Evolutionary conservation across 2,329 filamentous ascomycete species (phyloP).

Genomic region (Colletotrichum lentis): DNA sequence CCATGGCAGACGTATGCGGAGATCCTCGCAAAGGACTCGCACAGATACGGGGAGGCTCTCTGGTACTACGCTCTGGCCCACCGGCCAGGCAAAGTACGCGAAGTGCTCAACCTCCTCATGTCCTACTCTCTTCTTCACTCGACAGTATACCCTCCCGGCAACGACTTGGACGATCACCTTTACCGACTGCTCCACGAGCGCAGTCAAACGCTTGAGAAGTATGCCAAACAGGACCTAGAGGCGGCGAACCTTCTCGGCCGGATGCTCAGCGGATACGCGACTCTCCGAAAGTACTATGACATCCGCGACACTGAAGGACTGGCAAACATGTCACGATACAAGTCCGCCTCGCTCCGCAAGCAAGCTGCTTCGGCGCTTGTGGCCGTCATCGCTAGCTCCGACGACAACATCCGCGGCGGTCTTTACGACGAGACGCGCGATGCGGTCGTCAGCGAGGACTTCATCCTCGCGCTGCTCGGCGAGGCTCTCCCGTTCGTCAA

Average conservation of each 20-base stretch:
- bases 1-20: slow-evolving; percentile 78
- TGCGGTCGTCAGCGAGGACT: slow-evolving; percentile 87
- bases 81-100: slow-evolving; percentile 78
- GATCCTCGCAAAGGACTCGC: slow-evolving; percentile 73
- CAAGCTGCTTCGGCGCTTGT: slow-evolving; percentile 77
- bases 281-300: slow-evolving; percentile 87
- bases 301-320: slow-evolving; percentile 69
- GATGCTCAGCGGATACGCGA: slow-evolving; percentile 91
- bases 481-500: slow-evolving; percentile 83
- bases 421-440: slow-evolving; percentile 83
- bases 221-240: slow-evolving; percentile 78
- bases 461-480: slow-evolving; percentile 81
- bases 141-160: slow-evolving; percentile 75
- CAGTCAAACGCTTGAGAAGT: slow-evolving; percentile 72
- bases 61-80: slow-evolving; percentile 92
- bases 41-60: slow-evolving; percentile 84
- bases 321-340: slow-evolving; percentile 45
- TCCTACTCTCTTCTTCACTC: slow-evolving; percentile 89
- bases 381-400: slow-evolving; percentile 84
- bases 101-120: slow-evolving; percentile 85
- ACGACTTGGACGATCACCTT: slow-evolving; percentile 78
- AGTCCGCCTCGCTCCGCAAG: slow-evolving; percentile 68
- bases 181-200: slow-evolving; percentile 74
- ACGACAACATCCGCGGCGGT: slow-evolving; percentile 90
- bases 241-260: slow-evolving; percentile 85